phyloP scores from a whole-genome alignment of 148 eudicot genomes.

The Oxyria digyna region DNA sequence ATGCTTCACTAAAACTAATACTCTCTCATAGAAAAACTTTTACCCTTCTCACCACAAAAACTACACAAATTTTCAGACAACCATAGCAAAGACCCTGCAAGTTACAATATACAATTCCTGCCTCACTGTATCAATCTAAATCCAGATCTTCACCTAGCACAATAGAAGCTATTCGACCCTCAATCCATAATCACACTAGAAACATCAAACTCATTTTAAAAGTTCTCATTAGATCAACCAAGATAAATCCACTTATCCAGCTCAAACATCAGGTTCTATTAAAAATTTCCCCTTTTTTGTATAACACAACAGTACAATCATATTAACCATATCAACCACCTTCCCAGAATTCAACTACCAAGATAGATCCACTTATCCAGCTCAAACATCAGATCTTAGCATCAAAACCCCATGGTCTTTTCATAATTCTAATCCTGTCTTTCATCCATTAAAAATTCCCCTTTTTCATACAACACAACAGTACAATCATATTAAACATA shows the following conservation, averaged over 20 bases:
- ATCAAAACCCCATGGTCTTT: too few relatives aligned
- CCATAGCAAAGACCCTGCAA: not conserved
- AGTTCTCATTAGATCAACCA: not conserved
- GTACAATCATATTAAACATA: too few relatives aligned
- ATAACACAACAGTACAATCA: not conserved
- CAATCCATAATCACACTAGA: not conserved
- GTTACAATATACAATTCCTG: not conserved
- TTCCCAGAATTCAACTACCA: too few relatives aligned
- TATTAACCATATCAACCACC: not conserved
- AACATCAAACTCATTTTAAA: not conserved
- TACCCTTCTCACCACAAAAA: not conserved
- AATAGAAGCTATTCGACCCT: not conserved
- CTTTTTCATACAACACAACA: too few relatives aligned
- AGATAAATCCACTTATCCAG: not conserved
- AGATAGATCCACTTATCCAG: constrained; percentile 1
- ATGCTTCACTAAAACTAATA: too few relatives aligned
- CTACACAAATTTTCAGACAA: not conserved
- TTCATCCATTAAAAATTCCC: too few relatives aligned
- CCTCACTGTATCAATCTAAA: not conserved
- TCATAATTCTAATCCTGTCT: too few relatives aligned
- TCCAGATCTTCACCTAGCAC: not conserved
- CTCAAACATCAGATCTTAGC: too few relatives aligned
- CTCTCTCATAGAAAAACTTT: not conserved
- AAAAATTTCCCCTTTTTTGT: not conserved
- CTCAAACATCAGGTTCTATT: too few relatives aligned